Conservation (phyloP, 257 asterid genomes). For the Galeopsis tetrahit region DNA sequence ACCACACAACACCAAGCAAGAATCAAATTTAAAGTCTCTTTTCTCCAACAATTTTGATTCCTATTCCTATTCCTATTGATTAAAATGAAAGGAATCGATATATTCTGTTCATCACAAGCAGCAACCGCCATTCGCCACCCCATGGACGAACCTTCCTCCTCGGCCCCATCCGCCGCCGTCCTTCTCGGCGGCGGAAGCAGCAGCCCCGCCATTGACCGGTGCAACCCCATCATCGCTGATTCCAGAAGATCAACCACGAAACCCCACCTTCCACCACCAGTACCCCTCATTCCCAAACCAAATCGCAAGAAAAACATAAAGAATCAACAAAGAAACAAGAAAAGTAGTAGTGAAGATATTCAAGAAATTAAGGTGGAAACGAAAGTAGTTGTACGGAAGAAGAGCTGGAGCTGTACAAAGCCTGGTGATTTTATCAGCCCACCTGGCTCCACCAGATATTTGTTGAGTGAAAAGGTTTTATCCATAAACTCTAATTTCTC, state of each 20-base stretch:
- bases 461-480: constrained; percentile 57
- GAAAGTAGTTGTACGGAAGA: too few species aligned
- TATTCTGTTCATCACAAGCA: constrained; percentile 69
- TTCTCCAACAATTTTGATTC: constrained; percentile 43
- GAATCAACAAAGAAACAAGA: constrained; percentile 13
- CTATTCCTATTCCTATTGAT: constrained; percentile 25
- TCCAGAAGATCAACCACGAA: constrained; percentile 44
- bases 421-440: constrained; percentile 71
- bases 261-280: constrained; percentile 31
- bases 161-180: constrained; percentile 46
- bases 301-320: constrained; percentile 34
- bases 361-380: too few species aligned
- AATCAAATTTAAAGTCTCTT: too few species aligned
- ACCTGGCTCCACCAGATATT: constrained; percentile 68
- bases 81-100: constrained; percentile 65
- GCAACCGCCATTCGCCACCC: constrained; percentile 55
- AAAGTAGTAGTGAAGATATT: too few species aligned
- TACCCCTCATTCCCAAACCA: constrained; percentile 38
- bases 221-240: constrained; percentile 58
- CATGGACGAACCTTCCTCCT: constrained; percentile 50
- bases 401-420: constrained; percentile 63
- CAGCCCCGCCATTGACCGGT: constrained; percentile 66
- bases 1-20: too few species aligned
- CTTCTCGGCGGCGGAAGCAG: constrained; percentile 42
- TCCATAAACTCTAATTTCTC: too few species aligned